Evolutionary conservation across 805 yeast genomes (phyloP).

Genomic region (Wickerhamomyces kurtzmanii): DNA sequence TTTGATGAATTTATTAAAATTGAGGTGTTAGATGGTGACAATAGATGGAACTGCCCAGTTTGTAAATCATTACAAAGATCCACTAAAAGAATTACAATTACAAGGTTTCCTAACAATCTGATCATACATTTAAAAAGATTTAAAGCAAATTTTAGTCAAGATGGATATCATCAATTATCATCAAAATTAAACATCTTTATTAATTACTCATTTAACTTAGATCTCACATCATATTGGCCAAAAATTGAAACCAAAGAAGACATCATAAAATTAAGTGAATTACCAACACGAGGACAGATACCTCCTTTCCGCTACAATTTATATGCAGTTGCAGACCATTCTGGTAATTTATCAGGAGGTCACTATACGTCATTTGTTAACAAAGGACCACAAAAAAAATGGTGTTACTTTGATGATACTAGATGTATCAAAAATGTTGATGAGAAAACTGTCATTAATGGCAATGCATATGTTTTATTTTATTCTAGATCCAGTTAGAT

Average conservation of each 20-base stretch:
- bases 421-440: slow-evolving; percentile 45
- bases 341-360: slow-evolving; percentile 75
- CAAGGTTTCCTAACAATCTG: slow-evolving; percentile 69
- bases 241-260: slow-evolving; percentile 23
- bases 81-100: slow-evolving; percentile 59
- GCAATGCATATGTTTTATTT: slow-evolving; percentile 78
- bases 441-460: slow-evolving; percentile 45
- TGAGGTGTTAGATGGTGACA: slow-evolving; percentile 66
- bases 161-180: slow-evolving; percentile 6
- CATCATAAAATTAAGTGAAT: slow-evolving; percentile 34
- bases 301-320: slow-evolving; percentile 75
- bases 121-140: slow-evolving; percentile 85
- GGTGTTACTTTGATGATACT: slow-evolving; percentile 83
- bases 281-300: slow-evolving; percentile 63
- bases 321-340: slow-evolving; percentile 78
- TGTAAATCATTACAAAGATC: slow-evolving; percentile 59
- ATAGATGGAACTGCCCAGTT: slow-evolving; percentile 76
- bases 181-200: slow-evolving; percentile 58
- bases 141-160: slow-evolving; percentile 26
- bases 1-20: slow-evolving; percentile 67
- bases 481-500: slow-evolving; percentile 49
- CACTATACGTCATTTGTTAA: slow-evolving; percentile 80
- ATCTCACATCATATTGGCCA: slow-evolving; percentile 71
- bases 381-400: slow-evolving; percentile 40
- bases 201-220: slow-evolving; percentile 56